These are phyloP conservation scores for Zangia roseola DNA, from an alignment of 768 basidiomycete genomes.

Conservation along the genomic window DNA sequence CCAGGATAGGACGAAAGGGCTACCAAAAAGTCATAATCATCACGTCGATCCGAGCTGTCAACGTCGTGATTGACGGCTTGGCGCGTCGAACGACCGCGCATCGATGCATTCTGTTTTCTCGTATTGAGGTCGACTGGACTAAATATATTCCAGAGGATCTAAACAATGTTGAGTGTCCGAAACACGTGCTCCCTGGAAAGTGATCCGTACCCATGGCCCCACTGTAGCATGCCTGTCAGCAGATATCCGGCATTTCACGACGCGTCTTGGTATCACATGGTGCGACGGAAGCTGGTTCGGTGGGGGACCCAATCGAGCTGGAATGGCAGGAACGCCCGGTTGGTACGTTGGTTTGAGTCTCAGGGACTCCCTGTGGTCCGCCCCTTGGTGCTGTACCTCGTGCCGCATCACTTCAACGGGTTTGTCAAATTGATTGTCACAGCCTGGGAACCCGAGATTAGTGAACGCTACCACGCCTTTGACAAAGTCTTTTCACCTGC, in stretches of 20 bases:
- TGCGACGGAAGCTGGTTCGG: slow-evolving; percentile 52
- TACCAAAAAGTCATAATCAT: slow-evolving; percentile 54
- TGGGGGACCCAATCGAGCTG: slow-evolving; percentile 34
- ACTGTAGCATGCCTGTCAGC: slow-evolving; percentile 49
- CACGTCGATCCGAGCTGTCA: slow-evolving; percentile 23
- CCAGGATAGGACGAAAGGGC: slow-evolving; percentile 42
- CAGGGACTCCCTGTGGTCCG: slow-evolving; percentile 10
- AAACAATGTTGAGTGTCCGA: background rate
- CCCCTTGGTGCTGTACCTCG: slow-evolving; percentile 37
- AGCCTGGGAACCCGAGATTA: slow-evolving; percentile 42
- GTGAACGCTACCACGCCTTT: background rate
- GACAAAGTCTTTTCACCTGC: slow-evolving; percentile 40
- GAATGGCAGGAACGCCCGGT: slow-evolving; percentile 33
- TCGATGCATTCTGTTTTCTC: slow-evolving; percentile 44
- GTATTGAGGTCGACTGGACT: slow-evolving; percentile 35
- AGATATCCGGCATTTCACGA: slow-evolving; percentile 47
- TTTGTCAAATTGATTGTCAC: slow-evolving; percentile 47
- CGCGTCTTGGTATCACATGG: slow-evolving; percentile 43
- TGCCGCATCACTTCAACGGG: slow-evolving; percentile 52
- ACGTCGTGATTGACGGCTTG: slow-evolving; percentile 13
- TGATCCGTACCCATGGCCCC: slow-evolving; percentile 51
- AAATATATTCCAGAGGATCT: slow-evolving; percentile 49
- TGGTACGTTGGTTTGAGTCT: slow-evolving; percentile 30
- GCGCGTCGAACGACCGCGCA: slow-evolving; percentile 31
- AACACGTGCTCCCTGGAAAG: background rate